phyloP scores from a whole-genome alignment of 371 early-diverging fungal species.

The Mucor saturninus region DNA sequence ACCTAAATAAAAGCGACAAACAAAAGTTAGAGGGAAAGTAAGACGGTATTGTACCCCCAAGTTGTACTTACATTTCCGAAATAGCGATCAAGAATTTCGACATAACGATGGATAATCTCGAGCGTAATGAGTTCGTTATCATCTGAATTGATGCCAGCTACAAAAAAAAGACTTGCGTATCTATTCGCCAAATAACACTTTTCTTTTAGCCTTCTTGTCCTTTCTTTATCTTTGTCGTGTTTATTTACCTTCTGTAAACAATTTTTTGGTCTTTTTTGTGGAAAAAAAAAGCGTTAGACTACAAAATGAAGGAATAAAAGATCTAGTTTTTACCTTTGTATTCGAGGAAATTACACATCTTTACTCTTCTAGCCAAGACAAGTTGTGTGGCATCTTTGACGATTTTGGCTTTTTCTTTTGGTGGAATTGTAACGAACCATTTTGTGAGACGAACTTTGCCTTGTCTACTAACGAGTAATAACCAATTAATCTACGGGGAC shows the following conservation, averaged over 20 bases:
- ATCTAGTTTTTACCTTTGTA: constrained; percentile 76
- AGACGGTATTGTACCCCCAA: neutral
- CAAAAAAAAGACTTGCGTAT: constrained; percentile 95
- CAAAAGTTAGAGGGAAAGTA: too few relatives aligned
- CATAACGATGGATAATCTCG: constrained; percentile 97
- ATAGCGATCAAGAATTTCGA: constrained; percentile 95
- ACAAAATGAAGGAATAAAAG: neutral
- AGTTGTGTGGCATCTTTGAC: constrained; percentile 93
- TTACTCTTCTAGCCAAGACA: constrained; percentile 87
- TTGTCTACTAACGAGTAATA: constrained; percentile 72
- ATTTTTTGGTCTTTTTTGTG: constrained; percentile 80
- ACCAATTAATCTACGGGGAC: constrained; percentile 68
- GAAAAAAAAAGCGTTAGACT: neutral
- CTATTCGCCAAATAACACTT: constrained; percentile 40
- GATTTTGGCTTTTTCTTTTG: constrained; percentile 93
- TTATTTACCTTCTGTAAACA: constrained; percentile 74
- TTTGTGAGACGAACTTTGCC: constrained; percentile 94
- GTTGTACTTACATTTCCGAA: constrained; percentile 85
- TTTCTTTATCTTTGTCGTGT: neutral
- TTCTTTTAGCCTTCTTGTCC: too few relatives aligned
- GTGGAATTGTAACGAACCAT: constrained; percentile 92
- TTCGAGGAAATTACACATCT: constrained; percentile 98
- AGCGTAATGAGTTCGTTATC: constrained; percentile 94
- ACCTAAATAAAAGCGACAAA: constrained; percentile 51
- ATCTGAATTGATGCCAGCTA: constrained; percentile 88